Percentiles rank a stretch among this genome's conserved stretches.
These are phyloP conservation scores for Hirschfeldia incana DNA, from an alignment of 345 rosid genomes.

Conservation along the genomic window DNA sequence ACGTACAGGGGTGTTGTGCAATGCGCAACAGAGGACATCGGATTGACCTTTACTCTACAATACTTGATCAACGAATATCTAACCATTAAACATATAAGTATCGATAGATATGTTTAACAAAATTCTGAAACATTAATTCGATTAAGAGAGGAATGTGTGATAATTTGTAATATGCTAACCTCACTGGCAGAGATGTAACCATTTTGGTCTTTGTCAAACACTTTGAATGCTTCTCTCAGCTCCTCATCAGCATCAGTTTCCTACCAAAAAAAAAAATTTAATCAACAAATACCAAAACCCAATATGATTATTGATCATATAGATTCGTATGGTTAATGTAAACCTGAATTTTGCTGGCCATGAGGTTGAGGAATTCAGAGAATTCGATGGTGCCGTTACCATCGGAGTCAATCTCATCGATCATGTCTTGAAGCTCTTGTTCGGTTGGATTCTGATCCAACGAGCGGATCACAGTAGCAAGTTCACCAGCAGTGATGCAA, in stretches of 20 bases:
- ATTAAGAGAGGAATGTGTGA: neutral
- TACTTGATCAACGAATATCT: neutral
- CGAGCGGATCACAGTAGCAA: slow-evolving; percentile 71
- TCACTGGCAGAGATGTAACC: slow-evolving; percentile 80
- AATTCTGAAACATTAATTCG: neutral
- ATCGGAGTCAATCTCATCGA: slow-evolving; percentile 65
- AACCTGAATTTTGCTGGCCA: slow-evolving; percentile 75
- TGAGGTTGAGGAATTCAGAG: slow-evolving; percentile 64
- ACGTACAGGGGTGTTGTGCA: slow-evolving; percentile 11
- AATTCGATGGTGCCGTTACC: slow-evolving; percentile 77
- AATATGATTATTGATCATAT: neutral
- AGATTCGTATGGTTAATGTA: neutral
- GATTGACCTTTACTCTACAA: neutral
- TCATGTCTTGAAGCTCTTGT: slow-evolving; percentile 73
- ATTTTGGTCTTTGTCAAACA: slow-evolving; percentile 86
- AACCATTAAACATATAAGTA: neutral
- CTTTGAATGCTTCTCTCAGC: slow-evolving; percentile 81
- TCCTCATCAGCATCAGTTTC: slow-evolving; percentile 78
- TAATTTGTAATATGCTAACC: slow-evolving; percentile 40
- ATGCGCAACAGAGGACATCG: neutral
- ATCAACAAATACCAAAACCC: neutral
- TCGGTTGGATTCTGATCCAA: slow-evolving; percentile 72
- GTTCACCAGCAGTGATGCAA: slow-evolving; percentile 75
- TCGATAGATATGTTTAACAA: neutral
- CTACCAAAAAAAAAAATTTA: slow-evolving; percentile 29